Evolutionary conservation across 148 eudicot genomes (phyloP), one percentile per base, ranked within the genome.

Genomic region (Spergularia marina): DNA sequence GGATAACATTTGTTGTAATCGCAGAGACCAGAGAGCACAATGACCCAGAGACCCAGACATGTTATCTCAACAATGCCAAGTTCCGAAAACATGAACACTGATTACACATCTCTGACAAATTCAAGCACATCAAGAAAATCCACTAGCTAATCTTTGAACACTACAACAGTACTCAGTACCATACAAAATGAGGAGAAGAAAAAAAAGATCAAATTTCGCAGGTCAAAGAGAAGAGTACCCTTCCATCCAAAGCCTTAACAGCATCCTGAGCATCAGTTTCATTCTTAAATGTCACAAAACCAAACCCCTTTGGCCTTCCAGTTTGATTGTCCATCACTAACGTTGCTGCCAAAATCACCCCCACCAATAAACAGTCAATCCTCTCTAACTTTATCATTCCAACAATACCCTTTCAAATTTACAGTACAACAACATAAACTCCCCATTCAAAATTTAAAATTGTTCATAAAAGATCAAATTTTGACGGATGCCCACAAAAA

Each of bases 281-380:
- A n/a, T 85, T 81, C 73, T 88, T 84, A 79, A 83, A 94, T 65
- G 84, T 88, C 58, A 90, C 86, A 79, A 94, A 94, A 25, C 91
- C 98, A 83, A 80, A 94, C 21, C 98, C 97, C 80, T 88, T 94
- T 16, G 85, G 82, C 84, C 98, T 90, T 61, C 77, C 86, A 3
- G 92, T 88, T 74, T 16, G 78, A 17, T 76, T 78, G 68, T 91
- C 97, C 73, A 71, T 81, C 14, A 87, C 72, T 69, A 91, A 78
- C 82, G 75, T 89, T 12, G 94, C 98, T 91, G 88, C 75, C 71
- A 66, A 76, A 44, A 64, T 40, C 68, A 79, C 51, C 55, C 54
- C 20, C 20, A 55, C 21, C 39, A 67, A 5, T 15, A 58, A 16
- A 13, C 36, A 51, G 25, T 3, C 30, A 53, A 53, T 23, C 57